A percentile compares a stretch with the other conserved stretches of the same genome.
phyloP scores from a whole-genome alignment of 208 protist genomes.

The Acanthamoeba sp. region DNA sequence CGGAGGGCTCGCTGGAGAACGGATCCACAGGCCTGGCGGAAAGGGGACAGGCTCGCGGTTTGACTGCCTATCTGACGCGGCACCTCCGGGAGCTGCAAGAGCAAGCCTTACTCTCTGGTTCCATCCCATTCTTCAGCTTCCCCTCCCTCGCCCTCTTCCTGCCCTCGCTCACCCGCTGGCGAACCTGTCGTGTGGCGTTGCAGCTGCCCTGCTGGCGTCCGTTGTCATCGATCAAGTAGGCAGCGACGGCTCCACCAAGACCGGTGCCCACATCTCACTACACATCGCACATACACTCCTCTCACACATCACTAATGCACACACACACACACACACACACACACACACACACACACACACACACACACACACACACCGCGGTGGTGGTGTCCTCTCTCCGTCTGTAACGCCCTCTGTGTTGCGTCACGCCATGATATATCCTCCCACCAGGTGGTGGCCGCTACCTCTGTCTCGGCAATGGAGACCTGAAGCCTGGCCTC shows the following conservation, averaged over 20 bases:
- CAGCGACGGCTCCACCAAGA: not conserved
- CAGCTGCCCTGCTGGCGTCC: not conserved
- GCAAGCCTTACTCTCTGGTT: not conserved
- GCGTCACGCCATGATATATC: too few relatives aligned
- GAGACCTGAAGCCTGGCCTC: not conserved
- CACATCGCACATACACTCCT: too few relatives aligned
- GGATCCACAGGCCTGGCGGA: not conserved
- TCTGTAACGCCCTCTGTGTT: too few relatives aligned
- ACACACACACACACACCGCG: too few relatives aligned
- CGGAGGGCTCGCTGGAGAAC: not conserved
- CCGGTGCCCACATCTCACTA: not conserved
- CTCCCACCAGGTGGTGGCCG: too few relatives aligned
- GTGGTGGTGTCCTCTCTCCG: too few relatives aligned
- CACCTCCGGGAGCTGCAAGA: conserved; percentile 5
- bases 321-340: too few relatives aligned
- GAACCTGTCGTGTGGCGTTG: not conserved
- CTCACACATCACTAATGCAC: too few relatives aligned
- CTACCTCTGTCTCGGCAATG: too few relatives aligned
- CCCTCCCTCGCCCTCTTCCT: not conserved
- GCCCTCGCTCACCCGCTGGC: too few relatives aligned
- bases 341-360: too few relatives aligned
- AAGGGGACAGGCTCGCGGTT: not conserved
- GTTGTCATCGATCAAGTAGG: not conserved
- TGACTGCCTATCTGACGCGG: not conserved
- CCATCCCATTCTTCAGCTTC: too few relatives aligned